These are phyloP conservation scores for Epichloe uncinata DNA, from an alignment of 2,329 filamentous ascomycete genomes.

Conservation along the genomic window DNA sequence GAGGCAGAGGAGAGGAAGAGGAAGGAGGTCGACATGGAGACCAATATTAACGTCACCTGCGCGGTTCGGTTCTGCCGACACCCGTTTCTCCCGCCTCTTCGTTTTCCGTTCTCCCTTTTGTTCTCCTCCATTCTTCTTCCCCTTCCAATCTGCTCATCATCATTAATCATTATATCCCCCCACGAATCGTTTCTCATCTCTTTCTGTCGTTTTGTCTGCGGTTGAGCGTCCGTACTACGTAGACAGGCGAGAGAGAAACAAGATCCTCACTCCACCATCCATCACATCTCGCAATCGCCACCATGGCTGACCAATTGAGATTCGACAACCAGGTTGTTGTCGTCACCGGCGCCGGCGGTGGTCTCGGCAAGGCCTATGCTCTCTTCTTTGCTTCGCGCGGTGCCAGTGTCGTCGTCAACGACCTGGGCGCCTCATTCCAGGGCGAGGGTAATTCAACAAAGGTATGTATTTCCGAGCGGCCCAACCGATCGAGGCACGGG, in stretches of 20 bases:
- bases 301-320: constrained; percentile 56
- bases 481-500: too few species aligned
- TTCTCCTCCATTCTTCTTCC: constrained; percentile 2
- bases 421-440: constrained; percentile 85
- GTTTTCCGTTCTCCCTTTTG: constrained; percentile 1
- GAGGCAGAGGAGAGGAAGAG: constrained; percentile 6
- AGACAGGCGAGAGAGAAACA: not conserved
- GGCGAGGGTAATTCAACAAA: constrained; percentile 80
- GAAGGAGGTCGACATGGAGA: too few species aligned
- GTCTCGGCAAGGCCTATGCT: constrained; percentile 70
- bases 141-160: constrained; percentile 4
- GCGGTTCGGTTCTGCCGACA: not conserved
- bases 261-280: not conserved
- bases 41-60: not conserved
- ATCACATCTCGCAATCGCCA: constrained; percentile 13
- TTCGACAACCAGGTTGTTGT: constrained; percentile 78
- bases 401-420: constrained; percentile 92
- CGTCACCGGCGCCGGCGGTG: constrained; percentile 69
- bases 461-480: constrained; percentile 33
- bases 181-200: not conserved
- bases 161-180: not conserved
- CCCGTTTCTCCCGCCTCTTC: not conserved
- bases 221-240: not conserved
- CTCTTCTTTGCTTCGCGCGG: constrained; percentile 85
- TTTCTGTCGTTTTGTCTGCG: constrained; percentile 6